Evolutionary conservation across 2,329 filamentous ascomycete species (phyloP).

Genomic region (Metarhizium sp.): DNA sequence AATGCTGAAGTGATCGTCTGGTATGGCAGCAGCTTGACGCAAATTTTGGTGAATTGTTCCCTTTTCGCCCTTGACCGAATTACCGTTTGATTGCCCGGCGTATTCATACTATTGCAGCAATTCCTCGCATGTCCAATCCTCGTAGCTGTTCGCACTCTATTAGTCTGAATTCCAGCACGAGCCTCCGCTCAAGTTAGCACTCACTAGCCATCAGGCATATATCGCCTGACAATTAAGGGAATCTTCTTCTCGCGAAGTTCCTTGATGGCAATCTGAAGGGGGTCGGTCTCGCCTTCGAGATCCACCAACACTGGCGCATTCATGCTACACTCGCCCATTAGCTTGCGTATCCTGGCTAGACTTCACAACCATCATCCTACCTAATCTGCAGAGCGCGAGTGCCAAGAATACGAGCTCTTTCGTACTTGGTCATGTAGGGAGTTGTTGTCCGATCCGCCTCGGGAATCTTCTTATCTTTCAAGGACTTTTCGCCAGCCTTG

Average conservation of each 20-base stretch:
- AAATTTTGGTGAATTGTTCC: neutral
- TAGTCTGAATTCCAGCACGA: neutral
- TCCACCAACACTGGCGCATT: slow-evolving; percentile 96
- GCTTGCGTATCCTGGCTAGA: slow-evolving; percentile 1
- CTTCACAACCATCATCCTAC: slow-evolving; percentile 41
- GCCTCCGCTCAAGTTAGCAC: slow-evolving; percentile 23
- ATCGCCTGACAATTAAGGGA: slow-evolving; percentile 85
- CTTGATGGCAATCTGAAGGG: slow-evolving; percentile 93
- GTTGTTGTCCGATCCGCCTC: slow-evolving; percentile 85
- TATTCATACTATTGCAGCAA: slow-evolving; percentile 49
- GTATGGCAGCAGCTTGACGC: neutral
- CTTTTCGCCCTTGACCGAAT: slow-evolving; percentile 2
- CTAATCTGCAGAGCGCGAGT: slow-evolving; percentile 94
- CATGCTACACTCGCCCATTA: slow-evolving; percentile 52
- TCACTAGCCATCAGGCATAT: slow-evolving; percentile 93
- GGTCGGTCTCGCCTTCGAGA: slow-evolving; percentile 94
- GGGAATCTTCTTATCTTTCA: slow-evolving; percentile 80
- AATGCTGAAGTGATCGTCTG: neutral
- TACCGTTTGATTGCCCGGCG: slow-evolving; percentile 7
- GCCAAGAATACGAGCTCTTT: slow-evolving; percentile 84
- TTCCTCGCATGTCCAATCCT: slow-evolving; percentile 99
- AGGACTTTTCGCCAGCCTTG: slow-evolving; percentile 44
- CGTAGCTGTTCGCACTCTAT: slow-evolving; percentile 56
- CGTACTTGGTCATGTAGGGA: slow-evolving; percentile 99
- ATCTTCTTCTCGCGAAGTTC: slow-evolving; percentile 98